Evolutionary conservation across 257 asterid species (phyloP).

Genomic region (Lantana camara): DNA sequence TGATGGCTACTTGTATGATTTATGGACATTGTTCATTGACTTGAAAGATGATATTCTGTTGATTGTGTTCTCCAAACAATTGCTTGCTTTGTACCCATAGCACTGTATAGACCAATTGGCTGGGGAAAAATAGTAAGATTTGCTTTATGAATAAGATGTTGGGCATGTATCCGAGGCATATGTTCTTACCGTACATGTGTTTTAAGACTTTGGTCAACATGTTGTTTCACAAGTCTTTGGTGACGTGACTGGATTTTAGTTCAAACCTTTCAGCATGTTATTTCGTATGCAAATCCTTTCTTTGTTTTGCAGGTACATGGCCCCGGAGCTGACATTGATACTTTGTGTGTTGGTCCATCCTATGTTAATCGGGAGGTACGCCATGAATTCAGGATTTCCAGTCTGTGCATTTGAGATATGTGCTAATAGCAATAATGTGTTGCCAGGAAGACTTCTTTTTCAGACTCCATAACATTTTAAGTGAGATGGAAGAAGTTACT

Average conservation of each 20-base stretch:
- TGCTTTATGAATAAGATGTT: neutral
- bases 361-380: slow-evolving; percentile 63
- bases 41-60: neutral
- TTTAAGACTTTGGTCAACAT: neutral
- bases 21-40: slow-evolving; percentile 1
- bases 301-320: slow-evolving; percentile 57
- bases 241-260: neutral
- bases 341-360: slow-evolving; percentile 72
- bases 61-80: neutral
- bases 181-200: neutral
- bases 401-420: neutral
- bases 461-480: slow-evolving; percentile 70
- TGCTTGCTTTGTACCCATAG: neutral
- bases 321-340: slow-evolving; percentile 76
- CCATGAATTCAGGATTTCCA: neutral
- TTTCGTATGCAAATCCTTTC: neutral
- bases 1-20: neutral
- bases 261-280: slow-evolving; percentile 7
- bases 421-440: slow-evolving; percentile 20
- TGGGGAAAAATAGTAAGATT: neutral
- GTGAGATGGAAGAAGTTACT: slow-evolving; percentile 74
- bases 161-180: neutral
- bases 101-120: slow-evolving; percentile 9
- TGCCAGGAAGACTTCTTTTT: slow-evolving; percentile 84
- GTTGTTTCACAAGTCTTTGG: neutral